Base-by-base conservation (phyloP, 768 basidiomycete genomes). In the Tephrocybe sp. region DNA sequence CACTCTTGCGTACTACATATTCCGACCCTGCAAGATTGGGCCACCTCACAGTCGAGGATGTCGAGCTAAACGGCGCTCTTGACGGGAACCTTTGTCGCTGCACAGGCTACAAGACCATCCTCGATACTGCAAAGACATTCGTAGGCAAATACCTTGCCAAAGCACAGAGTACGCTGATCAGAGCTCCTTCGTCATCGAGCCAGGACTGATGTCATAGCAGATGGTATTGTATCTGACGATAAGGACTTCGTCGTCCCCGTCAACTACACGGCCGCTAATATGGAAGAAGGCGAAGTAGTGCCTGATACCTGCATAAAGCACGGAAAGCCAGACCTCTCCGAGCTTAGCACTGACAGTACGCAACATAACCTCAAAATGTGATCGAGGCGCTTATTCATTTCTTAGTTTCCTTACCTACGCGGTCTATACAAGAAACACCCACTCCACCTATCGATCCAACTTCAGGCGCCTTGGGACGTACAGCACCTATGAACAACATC, bases 51-150 rank as follows among this genome's bases (percentile, higher is more conserved):
- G 49, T 57, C 26, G 52, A 57, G 11, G 56, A 57, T 23, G 41
- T 57, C 20, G 56, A 57, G 30, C 46, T 57, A 11, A 57, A 57
- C 21, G 56, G 56, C 18, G 52, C 56, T 36, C 53, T 57, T 10
- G 56, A 57, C 24, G 56, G 56, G 17, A 57, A 57, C 39, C 56
- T 57, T 10, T 57, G 56, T 24, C 45, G 56, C 3, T 57, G 56
- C 21, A 57, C 56, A 8, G 56, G 56, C n/a, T 57, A 57, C 25
- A 57, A 57, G 43, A 48, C 56, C 17, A 45, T 57, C 12, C 52
- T 57, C 17, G 56, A 57, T 26, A 41, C 48, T 10, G 56, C 56
- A n/a, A 57, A 57, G 49, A 57, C 56, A 4, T 57, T 57, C 18
- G 56, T 54, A 11, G 56, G 56, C n/a, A 52, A 57, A 46, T 57